Base-by-base conservation (phyloP, 2,329 filamentous ascomycete species). In the Xylariaceae sp. region DNA sequence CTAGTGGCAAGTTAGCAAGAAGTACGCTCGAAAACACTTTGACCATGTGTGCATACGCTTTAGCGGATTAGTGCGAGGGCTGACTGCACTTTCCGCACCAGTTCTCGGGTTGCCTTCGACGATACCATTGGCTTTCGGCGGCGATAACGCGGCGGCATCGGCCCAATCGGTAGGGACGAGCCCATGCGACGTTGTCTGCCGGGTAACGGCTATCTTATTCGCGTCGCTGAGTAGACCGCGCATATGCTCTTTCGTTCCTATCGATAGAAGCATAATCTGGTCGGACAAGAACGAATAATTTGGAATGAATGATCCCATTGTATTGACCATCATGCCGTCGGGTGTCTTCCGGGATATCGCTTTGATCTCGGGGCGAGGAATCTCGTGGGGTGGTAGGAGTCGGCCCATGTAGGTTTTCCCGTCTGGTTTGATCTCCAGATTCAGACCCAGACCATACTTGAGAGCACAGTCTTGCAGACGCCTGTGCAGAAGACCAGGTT, bases 191-290 rank as follows among this genome's bases (percentile, higher is more conserved):
- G 85, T 87, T 49, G 77, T 82, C 61, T 88, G 85, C 43, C 92
- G 81, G 48, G 80, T 86, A 48, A 76, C 75, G 3, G 88, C 80
- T 37, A 95, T 68, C 8, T 76, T 76, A 44, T 83, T 79, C 10
- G 88, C 83, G 57, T 95, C 90, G 59, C 91, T 86, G 3, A 96
- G 62, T 22, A 96, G 68, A 11, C 82, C 80, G 42, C 87, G 77
- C 29, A 96, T 57, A 22, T 89, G 79, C 56, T 94, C 86, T 61
- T 92, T 88, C 8, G 88, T 83, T 16, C 88, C 87, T 45, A 96
- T 77, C 5, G 89, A 93, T 47, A 96, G 64, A 14, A 96, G 73
- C 21, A 88, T 86, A 36, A 96, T 69, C 55, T 96, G 86, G 50
- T 95, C 90, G 12, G 86, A 85, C 25, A 95, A 72, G 43, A 79